These are phyloP conservation scores for Albifimbria verrucaria DNA, from an alignment of 2,329 filamentous ascomycete species.

Conservation along the genomic window DNA sequence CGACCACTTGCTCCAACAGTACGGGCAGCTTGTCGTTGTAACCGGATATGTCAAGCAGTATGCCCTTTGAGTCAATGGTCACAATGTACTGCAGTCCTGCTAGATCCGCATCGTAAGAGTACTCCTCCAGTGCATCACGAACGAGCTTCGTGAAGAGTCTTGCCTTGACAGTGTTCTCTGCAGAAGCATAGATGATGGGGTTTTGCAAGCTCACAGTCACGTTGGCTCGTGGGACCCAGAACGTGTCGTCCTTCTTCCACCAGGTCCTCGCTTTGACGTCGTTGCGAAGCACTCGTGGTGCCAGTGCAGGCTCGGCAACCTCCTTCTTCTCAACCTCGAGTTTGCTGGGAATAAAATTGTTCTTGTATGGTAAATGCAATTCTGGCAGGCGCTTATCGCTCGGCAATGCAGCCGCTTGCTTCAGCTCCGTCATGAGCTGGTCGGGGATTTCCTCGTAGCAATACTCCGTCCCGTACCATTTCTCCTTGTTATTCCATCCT, in stretches of 20 bases:
- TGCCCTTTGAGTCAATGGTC: slow-evolving; percentile 65
- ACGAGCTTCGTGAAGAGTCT: slow-evolving; percentile 83
- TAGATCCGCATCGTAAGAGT: slow-evolving; percentile 93
- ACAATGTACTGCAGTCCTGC: slow-evolving; percentile 84
- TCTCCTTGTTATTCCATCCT: slow-evolving; percentile 82
- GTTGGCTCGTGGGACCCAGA: slow-evolving; percentile 96
- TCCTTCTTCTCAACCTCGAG: slow-evolving; percentile 95
- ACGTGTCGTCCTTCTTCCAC: slow-evolving; percentile 98
- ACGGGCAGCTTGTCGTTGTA: slow-evolving; percentile 97
- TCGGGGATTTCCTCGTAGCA: slow-evolving; percentile 74
- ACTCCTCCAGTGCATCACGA: slow-evolving; percentile 83
- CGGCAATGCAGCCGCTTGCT: slow-evolving; percentile 57
- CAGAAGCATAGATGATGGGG: slow-evolving; percentile 74
- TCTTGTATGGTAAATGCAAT: slow-evolving; percentile 84
- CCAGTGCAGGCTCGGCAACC: slow-evolving; percentile 67
- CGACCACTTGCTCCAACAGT: slow-evolving; percentile 81
- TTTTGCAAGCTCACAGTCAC: slow-evolving; percentile 78
- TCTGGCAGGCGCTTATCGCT: slow-evolving; percentile 60
- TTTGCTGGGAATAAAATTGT: slow-evolving; percentile 92
- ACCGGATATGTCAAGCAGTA: slow-evolving; percentile 77
- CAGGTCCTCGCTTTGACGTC: slow-evolving; percentile 78
- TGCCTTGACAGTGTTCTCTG: slow-evolving; percentile 73
- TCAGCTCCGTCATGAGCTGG: slow-evolving; percentile 70
- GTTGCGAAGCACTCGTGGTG: slow-evolving; percentile 80
- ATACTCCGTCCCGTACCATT: slow-evolving; percentile 98